Evolutionary conservation across 2,329 filamentous ascomycete genomes (phyloP).

Genomic region (Alternaria rosae): DNA sequence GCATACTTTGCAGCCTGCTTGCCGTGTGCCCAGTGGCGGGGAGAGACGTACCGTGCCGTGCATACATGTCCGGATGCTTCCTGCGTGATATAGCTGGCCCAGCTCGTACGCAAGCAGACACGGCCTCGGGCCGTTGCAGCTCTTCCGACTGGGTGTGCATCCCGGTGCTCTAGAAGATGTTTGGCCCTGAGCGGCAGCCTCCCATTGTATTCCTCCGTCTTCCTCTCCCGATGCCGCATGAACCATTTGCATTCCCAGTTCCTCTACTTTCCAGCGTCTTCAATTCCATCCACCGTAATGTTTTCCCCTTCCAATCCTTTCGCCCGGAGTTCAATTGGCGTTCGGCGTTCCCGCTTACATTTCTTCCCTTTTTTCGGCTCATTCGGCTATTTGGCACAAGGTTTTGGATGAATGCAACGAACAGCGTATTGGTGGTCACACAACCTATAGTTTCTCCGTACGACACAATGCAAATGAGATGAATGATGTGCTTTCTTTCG

Average conservation of each 20-base stretch:
- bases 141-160: background rate
- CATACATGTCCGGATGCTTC: background rate
- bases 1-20: background rate
- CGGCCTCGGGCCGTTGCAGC: conserved; percentile 27
- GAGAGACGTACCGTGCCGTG: background rate
- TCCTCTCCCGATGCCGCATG: background rate
- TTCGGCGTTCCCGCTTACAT: background rate
- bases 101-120: background rate
- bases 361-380: background rate
- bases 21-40: background rate
- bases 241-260: background rate
- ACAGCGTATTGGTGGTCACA: conserved; percentile 7
- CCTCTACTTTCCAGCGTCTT: background rate
- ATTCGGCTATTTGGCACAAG: conserved; percentile 8
- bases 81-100: conserved; percentile 5
- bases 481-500: conserved; percentile 1
- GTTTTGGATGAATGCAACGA: conserved; percentile 8
- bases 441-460: conserved; percentile 5
- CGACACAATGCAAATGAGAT: background rate
- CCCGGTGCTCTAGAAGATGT: background rate
- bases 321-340: background rate
- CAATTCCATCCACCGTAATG: background rate
- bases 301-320: background rate
- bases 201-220: background rate
- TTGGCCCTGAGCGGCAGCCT: background rate